Evolutionary conservation across 1,284 basidiomycete genomes (phyloP), one percentile per base, ranked within the genome.

Genomic region (Waitea zeae): DNA sequence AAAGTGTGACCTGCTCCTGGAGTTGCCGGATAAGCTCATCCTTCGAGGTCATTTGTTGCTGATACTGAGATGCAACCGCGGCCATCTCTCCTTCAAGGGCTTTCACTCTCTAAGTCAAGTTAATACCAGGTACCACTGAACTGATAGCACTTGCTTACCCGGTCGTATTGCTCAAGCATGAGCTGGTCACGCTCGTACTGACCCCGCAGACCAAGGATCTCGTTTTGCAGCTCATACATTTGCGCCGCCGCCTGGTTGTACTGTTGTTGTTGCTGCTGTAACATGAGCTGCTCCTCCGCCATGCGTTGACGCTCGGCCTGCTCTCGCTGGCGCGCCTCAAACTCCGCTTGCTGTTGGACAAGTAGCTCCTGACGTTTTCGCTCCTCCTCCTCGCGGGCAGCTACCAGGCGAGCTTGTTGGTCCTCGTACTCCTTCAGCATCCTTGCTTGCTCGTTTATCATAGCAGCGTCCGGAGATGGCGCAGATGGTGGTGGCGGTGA

Each of bases 171-270:
- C 57, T 97, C 93, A 38, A 99, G 64, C 59, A 99, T 75, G 48
- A 99, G 82, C 56, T 99, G 95, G 50, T 98, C 93, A 12, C 93
- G 76, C 59, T 99, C 95, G 53, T 90, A 98, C 53, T 98, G 95
- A 1, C 93, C 90, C 36, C 90, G 69, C 83, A 97, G 86, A 12
- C 70, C 83, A 29, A 98, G 68, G 39, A 97, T 63, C 54, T 98
- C 86, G 37, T 86, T 68, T 54, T 99, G 88, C 28, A 95, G 67
- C 46, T 97, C 84, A 41, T 66, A 61, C 39, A 70, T 67, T 43
- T 77, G 79, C 44, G 70, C 66, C 28, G 63, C 70, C 26, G 72
- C 73, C 49, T 79, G 71, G 43, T 71, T 78, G 45, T 65, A 76
- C 46, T 76, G 73, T 50, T 78, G 68, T 61, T 81, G 72, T 52